These are phyloP conservation scores for Citropsis articulata DNA, from an alignment of 345 rosid species.

Conservation along the genomic window DNA sequence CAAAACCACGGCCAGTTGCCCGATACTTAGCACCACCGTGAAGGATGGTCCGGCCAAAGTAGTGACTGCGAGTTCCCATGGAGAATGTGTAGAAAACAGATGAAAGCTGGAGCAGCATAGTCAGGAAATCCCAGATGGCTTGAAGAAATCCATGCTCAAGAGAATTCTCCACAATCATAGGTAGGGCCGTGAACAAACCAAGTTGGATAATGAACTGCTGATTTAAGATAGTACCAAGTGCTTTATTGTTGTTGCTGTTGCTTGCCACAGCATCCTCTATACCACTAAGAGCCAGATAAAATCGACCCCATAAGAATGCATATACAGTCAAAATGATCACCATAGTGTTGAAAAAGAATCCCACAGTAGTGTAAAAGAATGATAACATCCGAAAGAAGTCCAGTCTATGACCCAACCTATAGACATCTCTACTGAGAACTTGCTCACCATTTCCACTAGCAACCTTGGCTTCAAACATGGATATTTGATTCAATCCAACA, in stretches of 20 bases:
- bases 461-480: conserved; percentile 99
- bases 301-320: conserved; percentile 95
- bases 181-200: conserved; percentile 93
- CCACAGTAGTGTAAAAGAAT: conserved; percentile 91
- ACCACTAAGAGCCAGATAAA: conserved; percentile 92
- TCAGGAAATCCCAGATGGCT: conserved; percentile 92
- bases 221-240: conserved; percentile 80
- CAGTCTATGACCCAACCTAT: conserved; percentile 92
- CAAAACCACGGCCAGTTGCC: conserved; percentile 97
- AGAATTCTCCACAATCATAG: conserved; percentile 93
- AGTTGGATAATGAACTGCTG: conserved; percentile 95
- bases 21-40: conserved; percentile 99
- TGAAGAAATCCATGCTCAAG: conserved; percentile 94
- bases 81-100: conserved; percentile 94
- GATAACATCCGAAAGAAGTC: conserved; percentile 98
- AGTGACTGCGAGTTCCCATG: conserved; percentile 96
- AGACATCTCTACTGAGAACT: conserved; percentile 94
- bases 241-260: conserved; percentile 58
- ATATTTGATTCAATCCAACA: conserved; percentile 93
- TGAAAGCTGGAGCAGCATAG: conserved; percentile 94
- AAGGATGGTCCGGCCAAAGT: conserved; percentile 91
- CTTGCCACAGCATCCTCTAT: conserved; percentile 61
- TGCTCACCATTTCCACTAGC: conserved; percentile 99
- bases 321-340: conserved; percentile 81
- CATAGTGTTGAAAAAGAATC: conserved; percentile 96